A percentile compares a stretch with the other conserved stretches of the same genome.
Evolutionary conservation across 148 eudicot genomes (phyloP).

Genomic region (Fagopyrum tataricum): DNA sequence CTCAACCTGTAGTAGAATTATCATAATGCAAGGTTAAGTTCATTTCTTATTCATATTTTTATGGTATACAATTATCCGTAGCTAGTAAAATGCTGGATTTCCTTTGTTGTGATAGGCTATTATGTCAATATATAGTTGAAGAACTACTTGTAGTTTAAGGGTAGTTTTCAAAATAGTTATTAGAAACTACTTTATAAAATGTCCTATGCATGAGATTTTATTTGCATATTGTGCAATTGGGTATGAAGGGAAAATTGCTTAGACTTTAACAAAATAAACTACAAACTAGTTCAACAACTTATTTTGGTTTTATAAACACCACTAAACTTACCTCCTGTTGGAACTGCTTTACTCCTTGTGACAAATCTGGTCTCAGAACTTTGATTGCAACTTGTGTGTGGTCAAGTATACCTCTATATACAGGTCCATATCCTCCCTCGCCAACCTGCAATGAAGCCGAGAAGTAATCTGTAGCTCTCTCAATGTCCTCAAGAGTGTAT

Average conservation of each 20-base stretch:
- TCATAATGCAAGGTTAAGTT: background rate
- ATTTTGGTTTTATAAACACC: too few species aligned
- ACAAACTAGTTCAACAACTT: too few species aligned
- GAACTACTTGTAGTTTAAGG: too few species aligned
- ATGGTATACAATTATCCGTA: background rate
- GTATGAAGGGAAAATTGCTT: too few species aligned
- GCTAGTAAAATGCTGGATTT: background rate
- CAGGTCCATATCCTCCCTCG: slow-evolving; percentile 96
- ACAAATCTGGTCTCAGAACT: slow-evolving; percentile 53
- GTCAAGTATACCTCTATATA: slow-evolving; percentile 54
- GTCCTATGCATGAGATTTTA: too few species aligned
- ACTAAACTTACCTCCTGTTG: slow-evolving; percentile 48
- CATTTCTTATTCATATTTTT: background rate
- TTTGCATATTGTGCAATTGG: too few species aligned
- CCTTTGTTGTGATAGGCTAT: too few species aligned
- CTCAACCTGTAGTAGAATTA: slow-evolving; percentile 42
- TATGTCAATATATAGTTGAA: too few species aligned
- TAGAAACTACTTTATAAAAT: too few species aligned
- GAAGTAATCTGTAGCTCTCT: slow-evolving; percentile 56
- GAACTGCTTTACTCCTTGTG: slow-evolving; percentile 71
- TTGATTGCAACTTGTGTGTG: slow-evolving; percentile 79
- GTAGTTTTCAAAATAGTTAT: too few species aligned
- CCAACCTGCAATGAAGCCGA: slow-evolving; percentile 54
- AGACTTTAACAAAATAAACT: too few species aligned
- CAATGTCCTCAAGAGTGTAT: slow-evolving; percentile 60